Evolutionary conservation across 2,329 filamentous ascomycete species (phyloP), one percentile per base, ranked within the genome.

Genomic region (Calonectria ilicicola): DNA sequence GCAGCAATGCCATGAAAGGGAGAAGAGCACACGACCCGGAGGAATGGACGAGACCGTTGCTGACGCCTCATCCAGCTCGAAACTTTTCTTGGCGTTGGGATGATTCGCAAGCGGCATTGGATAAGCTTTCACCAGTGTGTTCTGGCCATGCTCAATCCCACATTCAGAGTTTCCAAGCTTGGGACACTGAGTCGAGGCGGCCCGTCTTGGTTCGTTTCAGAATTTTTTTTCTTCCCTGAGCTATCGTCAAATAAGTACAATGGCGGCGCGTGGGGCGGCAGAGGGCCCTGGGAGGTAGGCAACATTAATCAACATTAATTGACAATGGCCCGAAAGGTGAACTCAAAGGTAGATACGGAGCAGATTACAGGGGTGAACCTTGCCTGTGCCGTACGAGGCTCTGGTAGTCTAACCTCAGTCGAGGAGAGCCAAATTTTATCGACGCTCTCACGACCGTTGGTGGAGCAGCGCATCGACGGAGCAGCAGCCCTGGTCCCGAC

Each of bases 341-440:
- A 51, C 23, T 40, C 27, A 32, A 60, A 32, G 49, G 29, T 47
- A 51, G 67, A 27, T 64, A 19, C 32, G 32, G 32, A 40, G 19
- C 53, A 15, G 21, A 49, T 46, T 71, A 26, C 69, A 67, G 47
- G 69, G 69, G 23, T 49, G 23, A 64, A 64, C 64, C 64, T 58
- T 64, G 69, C 23, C 44, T 71, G 35, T 56, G 53, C 63, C 56
- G 56, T 47, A 32, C 44, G 40, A 53, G 40, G 47, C 60, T 27
- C 46, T 40, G 19, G n/a, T 21, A 27, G 44, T 67, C 53, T 38
- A 66, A 60, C 23, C 58, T 44, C 64, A 51, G 62, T 49, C 21
- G 38, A 60, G 68, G 62, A 17, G 26, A 17, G 32, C 32, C 32
- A 27, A 47, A 51, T 42, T 49, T 58, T 40, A 58, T 49, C 44